Conservation (phyloP, 768 basidiomycete genomes). For the Pulveroboletus sp. region DNA sequence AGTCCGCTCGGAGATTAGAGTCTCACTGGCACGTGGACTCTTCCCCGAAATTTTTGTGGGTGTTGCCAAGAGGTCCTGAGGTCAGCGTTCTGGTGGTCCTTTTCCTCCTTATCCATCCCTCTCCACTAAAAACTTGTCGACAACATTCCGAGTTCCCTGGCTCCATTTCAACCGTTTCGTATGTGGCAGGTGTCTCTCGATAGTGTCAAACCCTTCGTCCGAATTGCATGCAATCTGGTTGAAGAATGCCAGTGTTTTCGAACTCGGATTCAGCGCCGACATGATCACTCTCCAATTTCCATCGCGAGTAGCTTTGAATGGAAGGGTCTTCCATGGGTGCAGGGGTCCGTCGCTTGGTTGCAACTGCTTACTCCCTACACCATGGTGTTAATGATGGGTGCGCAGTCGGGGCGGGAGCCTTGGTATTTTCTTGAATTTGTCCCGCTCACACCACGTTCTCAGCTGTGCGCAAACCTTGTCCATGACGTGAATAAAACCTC, state of each 20-base stretch:
- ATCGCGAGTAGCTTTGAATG: background rate
- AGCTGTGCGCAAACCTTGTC: background rate
- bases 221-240: background rate
- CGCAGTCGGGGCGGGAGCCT: background rate
- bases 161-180: background rate
- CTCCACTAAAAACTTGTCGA: background rate
- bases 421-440: background rate
- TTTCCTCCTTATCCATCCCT: background rate
- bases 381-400: background rate
- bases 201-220: background rate
- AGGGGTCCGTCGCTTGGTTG: background rate
- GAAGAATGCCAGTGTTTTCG: background rate
- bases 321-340: too few species aligned
- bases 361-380: background rate
- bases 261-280: background rate
- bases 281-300: background rate
- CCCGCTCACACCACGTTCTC: background rate
- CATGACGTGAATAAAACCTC: background rate
- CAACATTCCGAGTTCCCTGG: background rate
- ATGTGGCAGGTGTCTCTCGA: background rate
- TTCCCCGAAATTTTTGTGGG: background rate
- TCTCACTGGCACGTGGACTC: background rate
- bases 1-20: conserved; percentile 1
- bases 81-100: background rate
- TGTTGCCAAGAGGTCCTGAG: too few species aligned